Evolutionary conservation across 441 rosid species (phyloP), one percentile per base, ranked within the genome.

Genomic region (Aleurites moluccanus): DNA sequence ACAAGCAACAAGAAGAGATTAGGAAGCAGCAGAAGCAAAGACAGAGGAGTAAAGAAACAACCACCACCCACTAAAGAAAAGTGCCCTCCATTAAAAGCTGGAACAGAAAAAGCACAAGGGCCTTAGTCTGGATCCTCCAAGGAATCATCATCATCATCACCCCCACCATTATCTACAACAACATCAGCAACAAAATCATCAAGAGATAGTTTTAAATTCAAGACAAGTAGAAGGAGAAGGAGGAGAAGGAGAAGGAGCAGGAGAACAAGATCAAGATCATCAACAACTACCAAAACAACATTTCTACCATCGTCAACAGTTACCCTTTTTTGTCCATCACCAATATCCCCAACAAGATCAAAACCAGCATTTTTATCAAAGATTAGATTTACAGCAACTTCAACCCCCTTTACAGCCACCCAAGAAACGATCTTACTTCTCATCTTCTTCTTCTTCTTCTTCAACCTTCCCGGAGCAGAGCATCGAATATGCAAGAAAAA

Each of bases 121-220:
- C 45, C 80, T 74, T 83, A 85, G 76, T 83, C 93, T 88, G 91
- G 91, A 88, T 85, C 85, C 89, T 73, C 87, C 47, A 81, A 79
- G 85, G 82, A 85, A 81, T 70, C 86, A 80, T 64, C 86, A 68
- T 70, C 85, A 79, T 61, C 86, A 68, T n/a, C 87, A 40, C 44
- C 79, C 52, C 0, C 73, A 57, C 14, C 85, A 28, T 28, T 28
- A 28, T 61, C 38, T 28, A 10, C 64, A 28, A 13, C 64, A 71
- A 38, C 79, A 76, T 10, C 82, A 60, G 8, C 85, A 42, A 33
- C 78, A 64, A 0, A 64, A 56, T 6, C 75, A 55, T 50, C 83
- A 56, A 33, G 68, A 68, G 11, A 75, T 50, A 62, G 42, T 72
- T 65, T 75, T 56, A 20, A 77, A 45, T 73, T 72, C 82, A 64